Conservation (phyloP, 805 yeast species). For the Priceomyces fermenticarens region DNA sequence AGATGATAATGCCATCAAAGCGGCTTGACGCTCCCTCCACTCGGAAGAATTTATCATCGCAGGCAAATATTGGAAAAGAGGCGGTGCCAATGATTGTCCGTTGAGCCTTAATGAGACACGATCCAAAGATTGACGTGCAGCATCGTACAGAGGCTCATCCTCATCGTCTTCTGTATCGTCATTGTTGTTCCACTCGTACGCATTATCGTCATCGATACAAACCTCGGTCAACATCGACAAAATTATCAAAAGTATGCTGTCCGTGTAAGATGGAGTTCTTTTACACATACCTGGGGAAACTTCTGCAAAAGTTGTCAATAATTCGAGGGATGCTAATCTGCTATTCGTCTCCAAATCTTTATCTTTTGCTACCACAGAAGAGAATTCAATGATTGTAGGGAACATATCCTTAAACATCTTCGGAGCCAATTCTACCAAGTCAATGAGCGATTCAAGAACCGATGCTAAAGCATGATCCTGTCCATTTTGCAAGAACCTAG, state of each 20-base stretch:
- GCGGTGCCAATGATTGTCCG: constrained; percentile 80
- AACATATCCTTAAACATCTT: constrained; percentile 92
- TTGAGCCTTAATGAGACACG: constrained; percentile 81
- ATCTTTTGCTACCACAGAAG: constrained; percentile 79
- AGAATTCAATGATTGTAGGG: constrained; percentile 79
- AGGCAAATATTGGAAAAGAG: constrained; percentile 83
- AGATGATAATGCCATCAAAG: constrained; percentile 92
- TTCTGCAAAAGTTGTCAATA: constrained; percentile 87
- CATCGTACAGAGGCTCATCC: constrained; percentile 82
- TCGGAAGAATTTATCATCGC: constrained; percentile 69
- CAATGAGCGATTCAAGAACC: constrained; percentile 86
- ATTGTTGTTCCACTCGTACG: constrained; percentile 81
- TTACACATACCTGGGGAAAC: constrained; percentile 95
- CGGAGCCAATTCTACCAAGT: constrained; percentile 89
- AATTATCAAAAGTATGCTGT: constrained; percentile 67
- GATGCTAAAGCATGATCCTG: constrained; percentile 79
- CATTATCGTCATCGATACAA: constrained; percentile 83
- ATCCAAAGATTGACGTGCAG: constrained; percentile 93
- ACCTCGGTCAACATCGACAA: constrained; percentile 89
- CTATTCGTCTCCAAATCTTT: constrained; percentile 75
- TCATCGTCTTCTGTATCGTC: constrained; percentile 74
- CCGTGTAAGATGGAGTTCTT: constrained; percentile 66
- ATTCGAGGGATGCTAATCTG: constrained; percentile 83
- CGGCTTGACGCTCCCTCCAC: constrained; percentile 97
- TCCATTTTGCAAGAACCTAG: constrained; percentile 74